Conservation (phyloP, 2,329 filamentous ascomycete species). For the Pezicula rhizophila region DNA sequence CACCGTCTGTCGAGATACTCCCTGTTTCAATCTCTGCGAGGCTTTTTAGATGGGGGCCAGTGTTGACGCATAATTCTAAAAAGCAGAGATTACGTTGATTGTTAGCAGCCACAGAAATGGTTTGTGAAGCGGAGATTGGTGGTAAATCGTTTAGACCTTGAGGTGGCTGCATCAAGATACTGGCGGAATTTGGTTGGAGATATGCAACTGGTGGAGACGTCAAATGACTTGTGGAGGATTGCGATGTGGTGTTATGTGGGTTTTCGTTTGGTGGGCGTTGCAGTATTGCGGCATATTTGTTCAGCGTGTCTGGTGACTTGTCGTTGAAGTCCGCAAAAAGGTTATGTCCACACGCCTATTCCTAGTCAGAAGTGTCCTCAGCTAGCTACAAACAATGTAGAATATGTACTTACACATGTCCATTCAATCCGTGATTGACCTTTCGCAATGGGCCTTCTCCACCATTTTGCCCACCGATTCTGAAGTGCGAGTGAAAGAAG, state of each 20-base stretch:
- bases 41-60: not conserved
- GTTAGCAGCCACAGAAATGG: too few species aligned
- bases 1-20: not conserved
- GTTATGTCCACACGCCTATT: not conserved
- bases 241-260: not conserved
- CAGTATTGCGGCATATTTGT: not conserved
- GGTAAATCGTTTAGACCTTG: not conserved
- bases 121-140: not conserved
- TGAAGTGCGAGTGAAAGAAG: too few species aligned
- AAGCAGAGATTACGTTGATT: not conserved
- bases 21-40: not conserved
- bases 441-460: too few species aligned
- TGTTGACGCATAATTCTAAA: conserved; percentile 3
- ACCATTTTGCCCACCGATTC: too few species aligned
- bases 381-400: not conserved
- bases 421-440: not conserved
- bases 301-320: not conserved
- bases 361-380: not conserved
- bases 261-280: not conserved
- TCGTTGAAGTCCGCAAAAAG: not conserved
- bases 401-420: not conserved
- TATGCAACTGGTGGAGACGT: too few species aligned
- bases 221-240: not conserved
- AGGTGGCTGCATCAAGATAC: too few species aligned
- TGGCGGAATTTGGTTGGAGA: too few species aligned